A percentile compares a stretch with the other conserved stretches of the same genome.
phyloP scores from a whole-genome alignment of 176 grass and related monocot species.

The Musa schizocarpa region DNA sequence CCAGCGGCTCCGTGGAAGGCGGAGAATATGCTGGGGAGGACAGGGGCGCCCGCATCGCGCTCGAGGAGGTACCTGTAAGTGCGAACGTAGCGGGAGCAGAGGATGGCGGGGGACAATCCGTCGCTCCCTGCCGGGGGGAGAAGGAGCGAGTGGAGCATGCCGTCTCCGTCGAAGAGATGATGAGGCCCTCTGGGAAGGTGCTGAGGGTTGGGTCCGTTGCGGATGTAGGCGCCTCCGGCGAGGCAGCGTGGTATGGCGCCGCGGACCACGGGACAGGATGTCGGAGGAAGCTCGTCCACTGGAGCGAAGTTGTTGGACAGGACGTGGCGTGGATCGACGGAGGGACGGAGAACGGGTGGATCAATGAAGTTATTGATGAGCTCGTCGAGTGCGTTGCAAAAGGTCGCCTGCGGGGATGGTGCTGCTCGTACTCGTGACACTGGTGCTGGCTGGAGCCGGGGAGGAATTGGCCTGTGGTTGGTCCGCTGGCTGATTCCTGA shows the following conservation, averaged over 20 bases:
- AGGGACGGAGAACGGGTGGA: slow-evolving; percentile 55
- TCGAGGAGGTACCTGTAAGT: slow-evolving; percentile 90
- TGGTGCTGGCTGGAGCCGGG: slow-evolving; percentile 22
- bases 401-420: slow-evolving; percentile 35
- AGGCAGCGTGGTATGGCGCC: slow-evolving; percentile 80
- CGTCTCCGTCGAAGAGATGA: slow-evolving; percentile 91
- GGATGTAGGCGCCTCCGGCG: slow-evolving; percentile 78
- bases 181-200: slow-evolving; percentile 66
- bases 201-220: slow-evolving; percentile 94
- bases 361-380: slow-evolving; percentile 88
- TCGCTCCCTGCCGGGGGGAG: slow-evolving; percentile 14
- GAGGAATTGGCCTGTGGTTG: not conserved
- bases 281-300: slow-evolving; percentile 77
- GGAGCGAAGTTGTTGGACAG: slow-evolving; percentile 73
- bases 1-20: slow-evolving; percentile 69
- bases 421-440: slow-evolving; percentile 1
- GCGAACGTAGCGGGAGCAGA: slow-evolving; percentile 89
- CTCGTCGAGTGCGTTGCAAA: slow-evolving; percentile 79
- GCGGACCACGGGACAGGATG: slow-evolving; percentile 46
- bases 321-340: slow-evolving; percentile 70
- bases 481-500: no score
- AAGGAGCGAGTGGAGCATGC: slow-evolving; percentile 94
- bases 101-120: slow-evolving; percentile 18
- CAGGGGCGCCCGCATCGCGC: slow-evolving; percentile 51
- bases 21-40: slow-evolving; percentile 65